Evolutionary conservation across 495 filamentous ascomycete genomes (phyloP).

Genomic region (Zalerion maritima): DNA sequence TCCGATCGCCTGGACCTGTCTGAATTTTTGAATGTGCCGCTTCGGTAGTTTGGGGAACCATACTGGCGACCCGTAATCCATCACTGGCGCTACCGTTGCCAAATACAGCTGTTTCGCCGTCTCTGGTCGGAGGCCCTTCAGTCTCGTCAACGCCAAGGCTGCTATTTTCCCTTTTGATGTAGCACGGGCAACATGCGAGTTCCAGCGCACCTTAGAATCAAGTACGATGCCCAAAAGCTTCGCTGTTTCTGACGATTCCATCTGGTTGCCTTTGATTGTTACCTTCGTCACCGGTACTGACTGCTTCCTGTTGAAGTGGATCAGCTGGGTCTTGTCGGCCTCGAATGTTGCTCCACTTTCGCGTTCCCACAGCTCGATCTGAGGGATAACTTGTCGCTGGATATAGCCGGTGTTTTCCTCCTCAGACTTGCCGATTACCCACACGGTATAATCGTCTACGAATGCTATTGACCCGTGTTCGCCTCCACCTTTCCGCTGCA

Average conservation of each 20-base stretch:
- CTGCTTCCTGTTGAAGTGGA: constrained; percentile 12
- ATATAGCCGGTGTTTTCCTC: constrained; percentile 8
- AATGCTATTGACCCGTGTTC: constrained; percentile 11
- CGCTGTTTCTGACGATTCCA: constrained; percentile 4
- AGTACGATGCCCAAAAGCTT: constrained; percentile 6
- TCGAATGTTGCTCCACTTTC: constrained; percentile 10
- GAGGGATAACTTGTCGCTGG: constrained; percentile 9
- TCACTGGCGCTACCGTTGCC: constrained; percentile 8
- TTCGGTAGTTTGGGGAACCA: too few species aligned
- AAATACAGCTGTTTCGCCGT: constrained; percentile 8
- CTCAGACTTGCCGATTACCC: constrained; percentile 7
- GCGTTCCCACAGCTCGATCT: constrained; percentile 8
- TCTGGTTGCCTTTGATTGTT: constrained; percentile 2
- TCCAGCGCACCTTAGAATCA: constrained; percentile 5
- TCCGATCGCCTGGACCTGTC: constrained; percentile 17
- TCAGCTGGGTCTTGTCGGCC: constrained; percentile 10
- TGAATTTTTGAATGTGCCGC: too few species aligned
- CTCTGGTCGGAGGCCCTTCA: constrained; percentile 2
- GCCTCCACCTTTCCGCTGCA: constrained; percentile 5
- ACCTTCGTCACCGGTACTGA: too few species aligned
- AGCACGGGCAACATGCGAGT: constrained; percentile 4
- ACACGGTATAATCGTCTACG: constrained; percentile 13
- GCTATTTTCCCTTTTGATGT: constrained; percentile 4
- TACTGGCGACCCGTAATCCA: constrained; percentile 10
- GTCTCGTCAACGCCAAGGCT: constrained; percentile 6